phyloP scores from a whole-genome alignment of 1,139 yeast genomes.

The Citeromyces siamensis region DNA sequence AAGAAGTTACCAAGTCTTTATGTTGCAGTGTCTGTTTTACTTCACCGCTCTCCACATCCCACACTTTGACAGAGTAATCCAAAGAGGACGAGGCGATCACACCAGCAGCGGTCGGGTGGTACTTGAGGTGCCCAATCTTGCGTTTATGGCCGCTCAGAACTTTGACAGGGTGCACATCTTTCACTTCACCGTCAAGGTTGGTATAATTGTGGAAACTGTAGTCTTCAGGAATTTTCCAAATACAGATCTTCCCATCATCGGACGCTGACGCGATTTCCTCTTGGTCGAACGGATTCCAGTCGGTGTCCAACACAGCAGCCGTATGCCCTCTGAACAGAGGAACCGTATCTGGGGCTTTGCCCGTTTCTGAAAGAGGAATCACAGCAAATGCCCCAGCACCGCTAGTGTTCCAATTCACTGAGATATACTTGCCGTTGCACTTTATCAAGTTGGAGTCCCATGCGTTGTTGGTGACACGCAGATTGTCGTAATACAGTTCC shows the following conservation, averaged over 20 bases:
- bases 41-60: constrained; percentile 77
- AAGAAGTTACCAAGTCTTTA: constrained; percentile 81
- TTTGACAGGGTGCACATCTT: constrained; percentile 60
- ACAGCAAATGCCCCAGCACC: constrained; percentile 98
- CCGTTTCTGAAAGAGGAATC: constrained; percentile 73
- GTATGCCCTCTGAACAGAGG: constrained; percentile 94
- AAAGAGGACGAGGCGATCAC: constrained; percentile 83
- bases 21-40: constrained; percentile 67
- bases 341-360: constrained; percentile 91
- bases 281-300: constrained; percentile 82
- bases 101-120: constrained; percentile 80
- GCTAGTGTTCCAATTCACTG: constrained; percentile 88
- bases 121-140: constrained; percentile 88
- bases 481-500: constrained; percentile 81
- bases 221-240: constrained; percentile 81
- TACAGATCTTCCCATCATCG: constrained; percentile 79
- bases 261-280: constrained; percentile 72
- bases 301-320: constrained; percentile 90
- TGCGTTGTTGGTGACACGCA: constrained; percentile 78
- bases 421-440: constrained; percentile 71
- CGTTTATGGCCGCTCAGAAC: constrained; percentile 76
- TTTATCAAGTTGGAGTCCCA: constrained; percentile 90
- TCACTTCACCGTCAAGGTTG: constrained; percentile 50
- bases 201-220: constrained; percentile 54
- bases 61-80: constrained; percentile 81